Conservation (phyloP, 352 stramenopile genomes). For the Peronospora tabacina region DNA sequence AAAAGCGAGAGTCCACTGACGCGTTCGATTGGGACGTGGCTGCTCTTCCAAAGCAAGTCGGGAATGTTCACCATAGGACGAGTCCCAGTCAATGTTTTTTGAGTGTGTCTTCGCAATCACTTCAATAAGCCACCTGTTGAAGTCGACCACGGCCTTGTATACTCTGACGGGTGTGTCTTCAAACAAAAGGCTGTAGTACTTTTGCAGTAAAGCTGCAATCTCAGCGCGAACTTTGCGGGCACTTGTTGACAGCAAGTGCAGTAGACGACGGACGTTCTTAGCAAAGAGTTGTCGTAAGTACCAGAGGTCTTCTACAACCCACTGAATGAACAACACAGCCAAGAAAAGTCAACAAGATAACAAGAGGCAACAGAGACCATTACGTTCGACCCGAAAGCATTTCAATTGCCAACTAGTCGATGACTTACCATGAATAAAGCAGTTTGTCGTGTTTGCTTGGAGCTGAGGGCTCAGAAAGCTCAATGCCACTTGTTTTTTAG, state of each 20-base stretch:
- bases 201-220: conserved; percentile 11
- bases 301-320: conserved; percentile 16
- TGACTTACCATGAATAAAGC: conserved; percentile 19
- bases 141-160: conserved; percentile 23
- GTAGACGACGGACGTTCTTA: conserved; percentile 16
- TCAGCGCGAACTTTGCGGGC: conserved; percentile 4
- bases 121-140: conserved; percentile 27
- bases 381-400: background rate
- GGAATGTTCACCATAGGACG: conserved; percentile 13
- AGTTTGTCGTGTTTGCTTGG: background rate
- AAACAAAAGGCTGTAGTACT: conserved; percentile 17
- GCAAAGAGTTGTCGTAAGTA: conserved; percentile 17
- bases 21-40: conserved; percentile 7
- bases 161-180: conserved; percentile 7
- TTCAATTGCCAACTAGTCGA: background rate
- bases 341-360: conserved; percentile 10
- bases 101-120: conserved; percentile 17
- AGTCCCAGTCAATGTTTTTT: conserved; percentile 17
- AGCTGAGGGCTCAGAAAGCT: background rate
- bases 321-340: conserved; percentile 6
- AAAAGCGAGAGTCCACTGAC: conserved; percentile 9
- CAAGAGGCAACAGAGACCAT: background rate
- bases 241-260: conserved; percentile 15
- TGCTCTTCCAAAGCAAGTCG: conserved; percentile 18
- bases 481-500: background rate